Conservation (phyloP, 306 rosid species). For the Rosa chinensis region DNA sequence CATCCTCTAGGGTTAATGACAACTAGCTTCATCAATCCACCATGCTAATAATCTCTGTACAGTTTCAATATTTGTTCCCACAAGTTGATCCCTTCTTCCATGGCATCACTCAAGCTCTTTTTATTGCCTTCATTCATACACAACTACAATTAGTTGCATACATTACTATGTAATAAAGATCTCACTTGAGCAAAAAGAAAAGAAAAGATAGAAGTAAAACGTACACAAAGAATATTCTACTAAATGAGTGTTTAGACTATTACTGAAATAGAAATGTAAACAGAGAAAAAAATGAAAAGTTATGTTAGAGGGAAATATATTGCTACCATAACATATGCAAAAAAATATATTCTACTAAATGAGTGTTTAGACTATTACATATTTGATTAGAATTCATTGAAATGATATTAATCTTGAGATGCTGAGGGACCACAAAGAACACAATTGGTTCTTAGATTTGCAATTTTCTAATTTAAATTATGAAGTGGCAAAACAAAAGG, state of each 20-base stretch:
- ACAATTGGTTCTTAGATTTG: background rate
- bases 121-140: conserved; percentile 69
- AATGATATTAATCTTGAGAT: background rate
- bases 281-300: conserved; percentile 3
- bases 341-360: background rate
- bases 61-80: conserved; percentile 71
- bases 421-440: background rate
- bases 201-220: conserved; percentile 20
- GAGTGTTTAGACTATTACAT: background rate
- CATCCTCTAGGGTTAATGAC: conserved; percentile 34
- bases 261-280: background rate
- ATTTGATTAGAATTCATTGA: background rate
- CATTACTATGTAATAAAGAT: conserved; percentile 12
- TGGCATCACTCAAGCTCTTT: conserved; percentile 91
- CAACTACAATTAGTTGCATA: conserved; percentile 9
- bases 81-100: conserved; percentile 84
- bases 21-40: conserved; percentile 96
- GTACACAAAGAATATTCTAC: conserved; percentile 43
- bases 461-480: too few species aligned
- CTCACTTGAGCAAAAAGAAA: background rate
- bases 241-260: conserved; percentile 62
- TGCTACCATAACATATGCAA: background rate
- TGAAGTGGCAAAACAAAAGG: too few species aligned
- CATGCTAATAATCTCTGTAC: conserved; percentile 75
- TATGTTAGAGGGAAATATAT: background rate